Evolutionary conservation across 2,329 filamentous ascomycete species (phyloP), one percentile per base, ranked within the genome.

Genomic region (Colletotrichum liriopes): DNA sequence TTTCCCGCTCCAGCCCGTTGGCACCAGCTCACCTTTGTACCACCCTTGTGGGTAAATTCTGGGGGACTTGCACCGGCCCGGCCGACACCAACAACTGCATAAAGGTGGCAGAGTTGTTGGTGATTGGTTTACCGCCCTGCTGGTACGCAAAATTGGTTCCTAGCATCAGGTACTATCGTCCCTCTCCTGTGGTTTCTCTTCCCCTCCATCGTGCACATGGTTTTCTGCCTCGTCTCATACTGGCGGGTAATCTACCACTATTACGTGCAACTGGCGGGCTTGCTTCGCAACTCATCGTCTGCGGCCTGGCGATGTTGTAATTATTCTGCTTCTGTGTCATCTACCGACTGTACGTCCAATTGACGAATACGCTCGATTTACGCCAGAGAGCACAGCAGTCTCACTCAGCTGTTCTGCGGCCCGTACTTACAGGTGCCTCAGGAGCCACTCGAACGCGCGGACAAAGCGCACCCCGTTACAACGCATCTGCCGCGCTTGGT

Each of bases 111-210:
- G 32, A 16, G 7, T 59, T 54, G 43, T 20, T 45, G 29, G 16
- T 59, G 65, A 63, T 63, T 68, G 64, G 69, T 8, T 37, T 52
- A 58, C 69, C 69, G 23, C 39, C 20, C 51, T 51, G 43, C 67
- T 63, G 69, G 69, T 71, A 47, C 63, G 63, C 41, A 32, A 68
- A 61, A 16, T 16, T 52, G 43, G 14, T 58, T 23, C 65, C 59
- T 41, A 23, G 51, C 56, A 59, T 51, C 58, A 63, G 65, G 58
- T 59, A 67, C 37, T 35, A 29, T 54, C 26, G 26, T 14, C 26
- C 43, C 47, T 35, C 26, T 23, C 26, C 45, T 54, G 35, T 20
- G 32, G 39, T 35, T 58, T 45, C 29, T 45, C 51, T 8, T 43
- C 35, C 37, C 64, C 29, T n/a, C 52, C 18, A 37, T 60, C 62